Evolutionary conservation across 495 filamentous ascomycete genomes (phyloP), one percentile per base, ranked within the genome.

Genomic region (Parachaetomium inaequale): DNA sequence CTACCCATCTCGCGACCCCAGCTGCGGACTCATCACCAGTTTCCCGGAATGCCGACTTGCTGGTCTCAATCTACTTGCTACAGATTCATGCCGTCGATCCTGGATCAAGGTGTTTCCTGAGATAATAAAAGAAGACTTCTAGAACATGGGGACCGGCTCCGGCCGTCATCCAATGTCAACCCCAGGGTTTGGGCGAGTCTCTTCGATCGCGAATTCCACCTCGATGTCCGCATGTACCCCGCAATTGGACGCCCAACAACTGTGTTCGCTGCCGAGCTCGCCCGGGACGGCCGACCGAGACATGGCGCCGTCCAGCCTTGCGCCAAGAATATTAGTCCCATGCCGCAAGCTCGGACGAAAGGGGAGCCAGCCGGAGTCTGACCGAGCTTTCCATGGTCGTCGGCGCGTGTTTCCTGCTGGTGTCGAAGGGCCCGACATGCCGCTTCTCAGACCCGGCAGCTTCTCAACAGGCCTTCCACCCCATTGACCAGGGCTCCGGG

Each of bases 61-160:
- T 61, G 31, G 62, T 50, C 46, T 58, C 71, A 73, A 70, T 72
- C 57, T 70, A 74, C 64, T 17, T 72, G 69, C 66, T 58, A 69
- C 71, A 66, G 50, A 50, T 51, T 52, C 34, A 59, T 60, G 50
- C 62, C 38, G 59, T 55, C 46, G 58, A 66, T 58, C 63, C 36
- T 53, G 55, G 47, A 51, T 31, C 45, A 62, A 59, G 55, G 42
- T 23, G 42, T 58, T 50, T 63, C 43, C 53, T 21, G 31, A 43
- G 26, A 66, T 47, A 38, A 63, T 15, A 59, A 59, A 69, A 65
- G 36, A 40, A 40, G 36, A 12, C 36, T 73, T 71, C 69, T 70
- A 68, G 71, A 73, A 57, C 63, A 43, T 52, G 43, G 42, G 32
- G 2, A 17, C 26, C 34, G 54, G 38, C 38, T 63, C 59, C 55